Percentiles rank a stretch among this genome's conserved stretches.
Conservation (phyloP, 305 asterid genomes). For the Petunia hybrid region DNA sequence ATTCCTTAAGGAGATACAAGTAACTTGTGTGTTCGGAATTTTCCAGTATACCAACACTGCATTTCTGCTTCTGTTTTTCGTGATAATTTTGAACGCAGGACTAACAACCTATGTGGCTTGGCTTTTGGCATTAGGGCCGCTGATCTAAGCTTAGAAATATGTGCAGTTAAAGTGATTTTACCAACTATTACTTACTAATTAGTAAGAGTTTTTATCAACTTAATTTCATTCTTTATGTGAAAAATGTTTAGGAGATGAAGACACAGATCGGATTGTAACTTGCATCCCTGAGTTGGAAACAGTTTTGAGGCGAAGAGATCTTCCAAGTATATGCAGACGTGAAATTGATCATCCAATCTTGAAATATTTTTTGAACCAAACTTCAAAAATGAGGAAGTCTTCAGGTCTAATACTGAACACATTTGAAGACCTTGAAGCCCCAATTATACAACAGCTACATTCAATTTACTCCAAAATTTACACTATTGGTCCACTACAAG, state of each 20-base stretch:
- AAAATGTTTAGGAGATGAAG: slow-evolving; percentile 40
- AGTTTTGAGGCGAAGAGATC: slow-evolving; percentile 48
- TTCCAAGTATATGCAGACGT: slow-evolving; percentile 45
- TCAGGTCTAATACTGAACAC: slow-evolving; percentile 44
- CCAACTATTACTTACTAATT: too few relatives aligned
- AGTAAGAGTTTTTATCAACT: neutral
- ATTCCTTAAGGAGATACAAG: too few relatives aligned
- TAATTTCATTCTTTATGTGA: too few relatives aligned
- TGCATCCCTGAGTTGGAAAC: slow-evolving; percentile 50
- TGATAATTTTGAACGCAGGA: too few relatives aligned
- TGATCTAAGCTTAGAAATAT: too few relatives aligned
- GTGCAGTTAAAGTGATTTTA: too few relatives aligned
- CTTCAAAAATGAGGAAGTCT: slow-evolving; percentile 19
- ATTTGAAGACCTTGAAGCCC: slow-evolving; percentile 49
- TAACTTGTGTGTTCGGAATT: too few relatives aligned
- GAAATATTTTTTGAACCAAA: slow-evolving; percentile 5
- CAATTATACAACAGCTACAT: slow-evolving; percentile 37
- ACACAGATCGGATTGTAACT: slow-evolving; percentile 37
- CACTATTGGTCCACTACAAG: slow-evolving; percentile 50
- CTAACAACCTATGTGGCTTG: too few relatives aligned
- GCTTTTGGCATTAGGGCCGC: too few relatives aligned
- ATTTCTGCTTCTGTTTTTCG: too few relatives aligned
- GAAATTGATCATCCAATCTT: slow-evolving; percentile 27
- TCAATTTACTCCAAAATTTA: slow-evolving; percentile 40
- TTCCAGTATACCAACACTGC: too few relatives aligned